Evolutionary conservation across 768 basidiomycete species (phyloP).

Genomic region (Pleurotus giganteus): DNA sequence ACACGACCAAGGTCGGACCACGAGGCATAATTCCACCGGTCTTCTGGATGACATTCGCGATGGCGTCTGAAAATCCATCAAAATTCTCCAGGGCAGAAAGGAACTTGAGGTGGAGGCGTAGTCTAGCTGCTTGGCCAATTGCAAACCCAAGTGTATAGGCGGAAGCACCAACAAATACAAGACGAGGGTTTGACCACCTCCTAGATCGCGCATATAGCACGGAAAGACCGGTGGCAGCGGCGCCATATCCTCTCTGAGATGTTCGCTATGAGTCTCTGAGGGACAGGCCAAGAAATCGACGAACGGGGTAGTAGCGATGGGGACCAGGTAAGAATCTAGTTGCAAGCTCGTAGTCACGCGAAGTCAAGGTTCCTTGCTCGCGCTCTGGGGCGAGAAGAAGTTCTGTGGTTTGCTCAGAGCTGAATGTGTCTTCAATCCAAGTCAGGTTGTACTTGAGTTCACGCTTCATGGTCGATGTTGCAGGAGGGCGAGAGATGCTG

Average conservation of each 20-base stretch:
- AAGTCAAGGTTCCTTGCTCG: slow-evolving; percentile 46
- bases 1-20: slow-evolving; percentile 25
- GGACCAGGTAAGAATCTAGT: slow-evolving; percentile 49
- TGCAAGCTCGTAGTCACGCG: slow-evolving; percentile 57
- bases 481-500: no score
- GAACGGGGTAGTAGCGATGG: slow-evolving; percentile 37
- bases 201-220: background rate
- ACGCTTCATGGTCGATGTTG: background rate
- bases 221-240: background rate
- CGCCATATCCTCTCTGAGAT: slow-evolving; percentile 4
- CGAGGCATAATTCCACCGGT: slow-evolving; percentile 29
- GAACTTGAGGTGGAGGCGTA: slow-evolving; percentile 34
- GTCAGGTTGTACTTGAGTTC: slow-evolving; percentile 7
- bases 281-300: slow-evolving; percentile 15
- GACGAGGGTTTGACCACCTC: slow-evolving; percentile 18
- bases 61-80: slow-evolving; percentile 35
- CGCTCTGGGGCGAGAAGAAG: slow-evolving; percentile 51
- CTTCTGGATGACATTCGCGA: slow-evolving; percentile 43
- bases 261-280: background rate
- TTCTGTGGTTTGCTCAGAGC: slow-evolving; percentile 36
- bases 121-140: slow-evolving; percentile 24
- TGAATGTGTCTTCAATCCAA: slow-evolving; percentile 45
- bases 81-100: slow-evolving; percentile 38
- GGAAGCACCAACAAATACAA: slow-evolving; percentile 18
- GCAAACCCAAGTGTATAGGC: slow-evolving; percentile 27